These are phyloP conservation scores for Hypomyces rosellus DNA, from an alignment of 2,329 filamentous ascomycete species.

Conservation along the genomic window DNA sequence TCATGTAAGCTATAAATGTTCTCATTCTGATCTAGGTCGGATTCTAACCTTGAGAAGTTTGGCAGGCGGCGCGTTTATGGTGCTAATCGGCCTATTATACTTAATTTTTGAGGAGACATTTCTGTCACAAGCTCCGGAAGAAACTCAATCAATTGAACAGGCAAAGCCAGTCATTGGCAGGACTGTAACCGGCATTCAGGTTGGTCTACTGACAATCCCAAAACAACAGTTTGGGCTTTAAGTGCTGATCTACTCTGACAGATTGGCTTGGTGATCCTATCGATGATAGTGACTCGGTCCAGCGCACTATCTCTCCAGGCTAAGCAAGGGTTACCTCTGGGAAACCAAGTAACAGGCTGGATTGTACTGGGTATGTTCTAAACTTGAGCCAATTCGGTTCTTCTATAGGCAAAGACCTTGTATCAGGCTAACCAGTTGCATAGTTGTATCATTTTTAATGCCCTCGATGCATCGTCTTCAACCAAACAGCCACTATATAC, in stretches of 20 bases:
- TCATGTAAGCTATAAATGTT: conserved; percentile 55
- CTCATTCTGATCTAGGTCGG: too few species aligned
- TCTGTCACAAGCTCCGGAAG: conserved; percentile 32
- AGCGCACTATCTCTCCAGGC: conserved; percentile 81
- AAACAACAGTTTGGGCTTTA: neutral
- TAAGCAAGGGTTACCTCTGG: conserved; percentile 74
- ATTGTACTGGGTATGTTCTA: conserved; percentile 57
- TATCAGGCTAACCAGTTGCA: conserved; percentile 12
- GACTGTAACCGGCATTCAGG: conserved; percentile 59
- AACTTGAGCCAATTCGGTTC: too few species aligned
- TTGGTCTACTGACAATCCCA: conserved; percentile 24
- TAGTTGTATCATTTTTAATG: conserved; percentile 67
- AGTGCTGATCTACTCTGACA: conserved; percentile 22
- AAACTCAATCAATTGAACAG: conserved; percentile 14
- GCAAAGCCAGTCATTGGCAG: conserved; percentile 44
- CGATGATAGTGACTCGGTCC: conserved; percentile 80
- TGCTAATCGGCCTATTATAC: conserved; percentile 67
- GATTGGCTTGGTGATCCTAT: conserved; percentile 70
- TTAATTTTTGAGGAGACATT: conserved; percentile 68
- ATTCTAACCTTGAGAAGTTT: conserved; percentile 42
- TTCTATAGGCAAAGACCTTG: neutral
- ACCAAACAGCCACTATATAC: conserved; percentile 81
- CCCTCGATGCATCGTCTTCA: conserved; percentile 76
- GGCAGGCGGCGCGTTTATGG: conserved; percentile 72
- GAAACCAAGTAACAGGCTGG: conserved; percentile 87